phyloP scores from a whole-genome alignment of 805 yeast genomes.

The Lipomyces sp. region DNA sequence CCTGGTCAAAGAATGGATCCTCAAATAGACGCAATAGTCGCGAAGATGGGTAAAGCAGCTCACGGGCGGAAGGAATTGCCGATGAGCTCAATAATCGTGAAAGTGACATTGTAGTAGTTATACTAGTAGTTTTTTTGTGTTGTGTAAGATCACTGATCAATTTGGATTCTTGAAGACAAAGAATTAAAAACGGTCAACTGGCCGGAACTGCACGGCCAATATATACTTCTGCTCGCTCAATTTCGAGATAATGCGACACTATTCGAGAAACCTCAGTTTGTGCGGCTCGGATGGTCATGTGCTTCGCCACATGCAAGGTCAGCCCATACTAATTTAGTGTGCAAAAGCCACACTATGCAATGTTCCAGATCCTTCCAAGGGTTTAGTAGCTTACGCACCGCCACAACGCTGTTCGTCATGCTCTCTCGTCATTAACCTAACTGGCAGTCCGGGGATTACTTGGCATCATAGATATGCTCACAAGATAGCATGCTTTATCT shows the following conservation, averaged over 20 bases:
- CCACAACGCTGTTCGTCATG: neutral
- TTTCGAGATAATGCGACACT: neutral
- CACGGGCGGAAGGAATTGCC: conserved; percentile 18
- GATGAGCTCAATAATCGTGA: conserved; percentile 25
- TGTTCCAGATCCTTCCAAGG: neutral
- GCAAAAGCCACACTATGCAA: neutral
- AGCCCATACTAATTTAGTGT: neutral
- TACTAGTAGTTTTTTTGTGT: neutral
- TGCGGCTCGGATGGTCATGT: neutral
- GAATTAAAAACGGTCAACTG: no score
- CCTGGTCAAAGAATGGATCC: conserved; percentile 2
- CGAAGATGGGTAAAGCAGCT: conserved; percentile 18
- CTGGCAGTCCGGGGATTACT: neutral
- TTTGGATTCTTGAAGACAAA: neutral
- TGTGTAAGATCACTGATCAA: neutral
- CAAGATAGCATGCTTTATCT: neutral
- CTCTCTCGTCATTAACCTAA: neutral
- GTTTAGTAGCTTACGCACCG: neutral
- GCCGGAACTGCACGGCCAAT: neutral
- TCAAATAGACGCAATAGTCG: conserved; percentile 14
- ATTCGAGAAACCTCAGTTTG: neutral
- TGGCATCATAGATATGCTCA: neutral
- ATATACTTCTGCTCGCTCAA: neutral
- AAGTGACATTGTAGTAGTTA: conserved; percentile 25
- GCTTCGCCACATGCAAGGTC: neutral